Base-by-base conservation (phyloP, 1,139 yeast species). In the Saccharomyces pastorianus region DNA sequence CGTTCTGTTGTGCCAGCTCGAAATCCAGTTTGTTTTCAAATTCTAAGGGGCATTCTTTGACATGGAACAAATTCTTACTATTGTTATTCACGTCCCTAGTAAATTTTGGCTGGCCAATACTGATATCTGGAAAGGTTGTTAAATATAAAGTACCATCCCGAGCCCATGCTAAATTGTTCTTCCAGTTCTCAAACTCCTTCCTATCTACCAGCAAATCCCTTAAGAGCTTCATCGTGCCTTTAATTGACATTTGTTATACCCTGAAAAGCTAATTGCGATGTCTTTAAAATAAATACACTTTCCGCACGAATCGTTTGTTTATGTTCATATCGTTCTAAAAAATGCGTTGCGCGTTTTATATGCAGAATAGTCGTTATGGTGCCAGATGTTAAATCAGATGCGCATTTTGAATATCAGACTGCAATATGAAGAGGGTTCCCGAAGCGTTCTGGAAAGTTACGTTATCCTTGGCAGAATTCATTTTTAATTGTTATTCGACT, bases 121-220 rank as follows among this genome's bases (percentile, higher is more conserved):
- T 65, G 11, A 67, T 38, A 23, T 64, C 65, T 5, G 70, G 67
- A 4, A 55, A 53, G 0, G 71, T 63, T 8, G 61, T 61, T n/a
- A 68, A 51, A 34, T 58, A 64, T 20, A 68, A 29, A 2, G 64
- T 59, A 7, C 71, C 71, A 55, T 67, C 66, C 6, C 59, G 57
- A 4, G 61, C 59, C 71, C 71, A 68, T 7, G 52, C 47, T 5
- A 68, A 25, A 46, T 59, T 64, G 27, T 61, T 56, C 27, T 61
- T 55, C 65, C 68, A 65, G 51, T 62, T 61, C 42, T 58, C 61
- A 7, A 67, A 56, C 44, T 67, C 70, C 52, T 62, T 63, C 50
- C 71, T 60, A 14, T 51, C 49, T 9, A 68, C 53, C 23, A 59
- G 52, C 27, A 68, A 54, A 56, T 67, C 71, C 50, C 59, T 65